Conservation (phyloP, 2,329 filamentous ascomycete species). For the Dothideomycetes sp. region DNA sequence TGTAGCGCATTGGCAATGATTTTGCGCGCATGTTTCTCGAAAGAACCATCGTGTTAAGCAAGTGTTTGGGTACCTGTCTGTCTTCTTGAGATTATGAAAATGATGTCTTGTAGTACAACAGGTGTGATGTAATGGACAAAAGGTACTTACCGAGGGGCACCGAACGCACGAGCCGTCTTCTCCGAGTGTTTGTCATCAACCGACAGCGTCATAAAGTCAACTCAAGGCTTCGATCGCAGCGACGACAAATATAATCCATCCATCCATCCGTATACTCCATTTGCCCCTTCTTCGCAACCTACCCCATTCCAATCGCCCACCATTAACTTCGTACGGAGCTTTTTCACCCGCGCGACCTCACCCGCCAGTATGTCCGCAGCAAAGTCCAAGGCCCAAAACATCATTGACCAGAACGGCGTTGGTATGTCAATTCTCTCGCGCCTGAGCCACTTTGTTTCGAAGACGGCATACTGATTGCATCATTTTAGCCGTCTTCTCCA, state of each 20-base stretch:
- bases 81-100: too few species aligned
- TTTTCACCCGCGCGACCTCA: slow-evolving; percentile 55
- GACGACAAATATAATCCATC: too few species aligned
- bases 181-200: too few species aligned
- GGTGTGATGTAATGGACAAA: too few species aligned
- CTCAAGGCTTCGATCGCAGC: too few species aligned
- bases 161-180: too few species aligned
- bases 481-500: slow-evolving; percentile 76
- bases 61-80: too few species aligned
- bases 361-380: slow-evolving; percentile 71
- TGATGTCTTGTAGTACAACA: too few species aligned
- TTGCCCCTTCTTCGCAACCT: neutral
- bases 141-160: too few species aligned
- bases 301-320: slow-evolving; percentile 29
- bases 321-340: slow-evolving; percentile 60
- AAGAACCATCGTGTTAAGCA: too few species aligned
- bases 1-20: neutral
- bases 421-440: slow-evolving; percentile 43
- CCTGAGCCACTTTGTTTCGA: neutral
- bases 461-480: too few species aligned
- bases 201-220: too few species aligned
- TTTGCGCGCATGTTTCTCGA: neutral
- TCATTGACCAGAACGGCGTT: slow-evolving; percentile 85
- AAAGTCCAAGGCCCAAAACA: slow-evolving; percentile 69
- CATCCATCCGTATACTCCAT: neutral